phyloP scores from a whole-genome alignment of 768 basidiomycete species.

The Tremella fuciformis region DNA sequence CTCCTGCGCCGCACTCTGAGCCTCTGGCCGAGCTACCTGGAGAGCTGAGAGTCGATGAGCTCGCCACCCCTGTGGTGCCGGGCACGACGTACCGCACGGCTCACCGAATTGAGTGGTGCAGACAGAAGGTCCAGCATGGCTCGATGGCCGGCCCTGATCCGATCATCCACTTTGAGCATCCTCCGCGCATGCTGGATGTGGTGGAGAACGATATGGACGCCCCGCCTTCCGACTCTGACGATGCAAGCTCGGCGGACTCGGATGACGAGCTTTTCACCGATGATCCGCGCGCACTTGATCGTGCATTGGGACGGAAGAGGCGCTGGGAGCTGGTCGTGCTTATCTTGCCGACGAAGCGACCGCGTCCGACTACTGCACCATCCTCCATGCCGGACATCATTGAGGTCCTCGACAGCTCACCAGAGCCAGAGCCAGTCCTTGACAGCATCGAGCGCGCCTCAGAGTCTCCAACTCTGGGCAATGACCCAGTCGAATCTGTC shows the following conservation, averaged over 20 bases:
- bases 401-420: too few species aligned
- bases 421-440: too few species aligned
- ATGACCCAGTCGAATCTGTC: too few species aligned
- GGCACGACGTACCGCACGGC: constrained; percentile 20
- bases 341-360: background rate
- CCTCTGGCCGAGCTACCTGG: constrained; percentile 24
- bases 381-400: too few species aligned
- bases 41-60: constrained; percentile 20
- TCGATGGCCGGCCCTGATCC: constrained; percentile 35
- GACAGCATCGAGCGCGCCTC: too few species aligned
- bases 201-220: constrained; percentile 4
- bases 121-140: constrained; percentile 19
- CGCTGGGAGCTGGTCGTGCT: constrained; percentile 1
- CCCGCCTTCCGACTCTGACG: background rate
- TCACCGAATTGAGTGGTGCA: constrained; percentile 15
- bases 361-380: too few species aligned
- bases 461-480: too few species aligned
- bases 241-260: background rate
- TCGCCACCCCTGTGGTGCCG: constrained; percentile 22
- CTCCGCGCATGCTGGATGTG: constrained; percentile 28
- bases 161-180: constrained; percentile 32
- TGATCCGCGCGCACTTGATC: background rate
- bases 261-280: constrained; percentile 1
- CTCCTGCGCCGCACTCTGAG: background rate
- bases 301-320: background rate